These are phyloP conservation scores for Hyaloscypha finlandica DNA, from an alignment of 495 filamentous ascomycete genomes.

Conservation along the genomic window DNA sequence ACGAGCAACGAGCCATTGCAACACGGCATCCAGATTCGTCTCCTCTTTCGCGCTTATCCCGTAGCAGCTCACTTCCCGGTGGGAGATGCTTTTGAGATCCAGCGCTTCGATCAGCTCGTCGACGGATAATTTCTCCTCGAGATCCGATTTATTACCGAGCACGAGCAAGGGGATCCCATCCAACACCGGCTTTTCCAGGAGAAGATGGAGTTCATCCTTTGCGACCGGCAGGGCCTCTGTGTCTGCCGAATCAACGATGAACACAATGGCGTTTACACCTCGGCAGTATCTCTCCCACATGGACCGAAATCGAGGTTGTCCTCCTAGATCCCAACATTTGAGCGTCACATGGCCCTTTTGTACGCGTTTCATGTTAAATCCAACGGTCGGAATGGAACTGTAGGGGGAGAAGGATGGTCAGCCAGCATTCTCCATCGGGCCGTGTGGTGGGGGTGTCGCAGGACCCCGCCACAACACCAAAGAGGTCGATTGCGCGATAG, in stretches of 20 bases:
- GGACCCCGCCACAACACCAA: background rate
- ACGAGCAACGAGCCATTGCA: constrained; percentile 94
- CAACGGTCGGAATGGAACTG: constrained; percentile 97
- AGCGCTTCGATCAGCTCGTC: constrained; percentile 94
- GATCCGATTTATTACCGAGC: constrained; percentile 95
- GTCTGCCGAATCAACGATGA: constrained; percentile 94
- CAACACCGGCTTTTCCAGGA: constrained; percentile 83
- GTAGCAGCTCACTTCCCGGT: constrained; percentile 97
- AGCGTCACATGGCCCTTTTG: constrained; percentile 98
- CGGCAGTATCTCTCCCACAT: constrained; percentile 99
- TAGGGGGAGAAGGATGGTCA: constrained; percentile 32
- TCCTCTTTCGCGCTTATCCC: constrained; percentile 98
- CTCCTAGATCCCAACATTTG: constrained; percentile 98
- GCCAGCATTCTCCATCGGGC: constrained; percentile 2
- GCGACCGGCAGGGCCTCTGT: constrained; percentile 78
- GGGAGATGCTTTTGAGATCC: constrained; percentile 84
- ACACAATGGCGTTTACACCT: constrained; percentile 96
- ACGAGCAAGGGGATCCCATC: constrained; percentile 94
- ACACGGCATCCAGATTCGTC: constrained; percentile 94
- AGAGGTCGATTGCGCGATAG: constrained; percentile 7
- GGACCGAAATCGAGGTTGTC: constrained; percentile 92
- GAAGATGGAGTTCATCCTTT: constrained; percentile 84
- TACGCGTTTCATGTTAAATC: constrained; percentile 98
- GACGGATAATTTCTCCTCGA: constrained; percentile 82
- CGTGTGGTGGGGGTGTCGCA: constrained; percentile 10